Conservation (phyloP, 495 filamentous ascomycete species). For the Neurospora intermedia region DNA sequence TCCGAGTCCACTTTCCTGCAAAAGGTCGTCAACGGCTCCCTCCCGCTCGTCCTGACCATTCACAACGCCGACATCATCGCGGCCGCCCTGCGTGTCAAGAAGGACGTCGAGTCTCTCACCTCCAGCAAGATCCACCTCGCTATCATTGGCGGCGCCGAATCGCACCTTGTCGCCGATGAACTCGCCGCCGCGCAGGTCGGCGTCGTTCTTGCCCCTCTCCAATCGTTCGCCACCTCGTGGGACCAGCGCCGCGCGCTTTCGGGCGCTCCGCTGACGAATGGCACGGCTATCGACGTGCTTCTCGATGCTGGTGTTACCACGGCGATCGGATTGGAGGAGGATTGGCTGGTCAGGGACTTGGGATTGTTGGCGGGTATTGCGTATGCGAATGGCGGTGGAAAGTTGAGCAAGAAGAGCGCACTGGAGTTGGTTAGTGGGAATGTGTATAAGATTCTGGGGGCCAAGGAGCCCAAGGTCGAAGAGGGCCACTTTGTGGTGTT, state of each 20-base stretch:
- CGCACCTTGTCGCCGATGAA: conserved; percentile 35
- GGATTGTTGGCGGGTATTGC: conserved; percentile 40
- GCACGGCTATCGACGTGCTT: conserved; percentile 35
- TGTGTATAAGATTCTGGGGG: conserved; percentile 37
- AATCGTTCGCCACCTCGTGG: conserved; percentile 32
- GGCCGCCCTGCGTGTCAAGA: conserved; percentile 28
- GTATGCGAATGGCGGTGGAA: conserved; percentile 38
- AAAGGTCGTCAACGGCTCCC: conserved; percentile 26
- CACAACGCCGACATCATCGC: conserved; percentile 38
- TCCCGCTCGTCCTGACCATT: conserved; percentile 30
- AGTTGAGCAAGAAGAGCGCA: conserved; percentile 28
- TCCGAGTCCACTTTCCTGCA: conserved; percentile 29
- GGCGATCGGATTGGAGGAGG: conserved; percentile 37
- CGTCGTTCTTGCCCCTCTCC: conserved; percentile 38
- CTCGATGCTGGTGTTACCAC: conserved; percentile 34
- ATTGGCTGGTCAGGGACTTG: conserved; percentile 38
- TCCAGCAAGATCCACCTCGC: conserved; percentile 24
- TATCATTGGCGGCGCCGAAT: conserved; percentile 40
- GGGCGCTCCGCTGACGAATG: conserved; percentile 43
- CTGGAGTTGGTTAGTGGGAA: conserved; percentile 34
- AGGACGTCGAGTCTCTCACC: conserved; percentile 17
- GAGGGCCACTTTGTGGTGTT: conserved; percentile 32
- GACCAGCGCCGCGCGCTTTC: conserved; percentile 37
- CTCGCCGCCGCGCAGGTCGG: conserved; percentile 34
- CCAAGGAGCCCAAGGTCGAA: conserved; percentile 16